Evolutionary conservation across 2,329 filamentous ascomycete genomes (phyloP), one percentile per base, ranked within the genome.

Genomic region (Microsporum ferrugineum): DNA sequence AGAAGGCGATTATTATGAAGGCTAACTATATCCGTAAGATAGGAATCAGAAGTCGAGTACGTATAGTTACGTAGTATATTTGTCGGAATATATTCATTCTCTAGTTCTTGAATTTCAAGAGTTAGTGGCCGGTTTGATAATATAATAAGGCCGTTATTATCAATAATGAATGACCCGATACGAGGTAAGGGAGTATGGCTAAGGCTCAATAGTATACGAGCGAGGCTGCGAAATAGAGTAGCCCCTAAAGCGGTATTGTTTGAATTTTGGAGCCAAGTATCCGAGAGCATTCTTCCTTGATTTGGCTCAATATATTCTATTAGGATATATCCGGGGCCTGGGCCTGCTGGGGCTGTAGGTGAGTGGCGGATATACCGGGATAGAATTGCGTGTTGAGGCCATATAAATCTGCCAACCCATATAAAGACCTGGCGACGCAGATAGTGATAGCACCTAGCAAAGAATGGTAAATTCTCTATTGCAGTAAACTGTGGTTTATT

Each of bases 161-260:
- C 63, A 5, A 76, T 66, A 12, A 65, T 66, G 10, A 70, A 66
- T 8, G 73, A 75, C 2, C 72, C 72, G 57, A 76, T 75, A 6
- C 66, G 64, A 3, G 68, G 68, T 5, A 72, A 57, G 29, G 70
- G 67, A 10, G 62, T 63, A n/a, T 65, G 63, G 3, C 49, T 58
- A 2, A 68, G 5, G 29, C 49, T 61, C 3, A 70, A 29, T 1
- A 68, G 60, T 43, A 69, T 67, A 0, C 57, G 59, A 12, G 65
- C 64, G 10, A 68, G 58, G 39, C 39, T 57, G 7, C 31, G 60
- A 51, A 68, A 69, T 10, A 70, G 61, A 3, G 68, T 70, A 0
- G 23, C 61, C n/a, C 66, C 61, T 17, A 63, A 51, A 12, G 62
- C 45, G 23, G 17, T 23, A 57, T 68, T 61, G 14, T 66, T 41